These are phyloP conservation scores for Chrysosporium keratinophilum DNA, from an alignment of 2,329 filamentous ascomycete species.

Conservation along the genomic window DNA sequence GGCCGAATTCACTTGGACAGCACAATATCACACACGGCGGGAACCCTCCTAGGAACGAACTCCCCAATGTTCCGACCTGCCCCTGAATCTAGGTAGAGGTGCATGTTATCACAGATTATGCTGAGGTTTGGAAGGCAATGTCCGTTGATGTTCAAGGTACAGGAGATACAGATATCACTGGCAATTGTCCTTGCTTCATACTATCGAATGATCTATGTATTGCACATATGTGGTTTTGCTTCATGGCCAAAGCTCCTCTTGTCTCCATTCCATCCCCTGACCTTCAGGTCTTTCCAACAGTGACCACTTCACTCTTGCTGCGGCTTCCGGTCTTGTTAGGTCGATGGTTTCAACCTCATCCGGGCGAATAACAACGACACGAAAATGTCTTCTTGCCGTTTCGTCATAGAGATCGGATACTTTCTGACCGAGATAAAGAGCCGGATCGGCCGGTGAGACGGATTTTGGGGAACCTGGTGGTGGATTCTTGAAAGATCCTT, in stretches of 20 bases:
- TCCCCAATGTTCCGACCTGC: no score
- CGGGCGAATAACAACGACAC: slow-evolving; percentile 78
- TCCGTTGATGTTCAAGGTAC: no score
- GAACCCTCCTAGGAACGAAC: background rate
- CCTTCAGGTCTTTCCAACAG: slow-evolving; percentile 39
- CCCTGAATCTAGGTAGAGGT: no score
- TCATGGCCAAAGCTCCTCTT: slow-evolving; percentile 57
- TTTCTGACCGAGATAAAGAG: slow-evolving; percentile 48
- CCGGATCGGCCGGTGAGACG: slow-evolving; percentile 32
- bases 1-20: background rate
- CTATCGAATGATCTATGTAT: background rate
- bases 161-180: no score
- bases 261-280: slow-evolving; percentile 48
- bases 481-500: slow-evolving; percentile 61
- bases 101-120: no score
- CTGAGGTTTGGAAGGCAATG: no score
- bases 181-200: background rate
- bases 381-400: slow-evolving; percentile 62
- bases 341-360: slow-evolving; percentile 67
- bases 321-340: slow-evolving; percentile 54
- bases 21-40: background rate
- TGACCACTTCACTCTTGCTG: slow-evolving; percentile 57
- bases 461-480: slow-evolving; percentile 51
- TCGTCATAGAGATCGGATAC: slow-evolving; percentile 60
- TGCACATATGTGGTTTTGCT: background rate